phyloP scores from a whole-genome alignment of 805 yeast species.

The Brettanomyces sp. region DNA sequence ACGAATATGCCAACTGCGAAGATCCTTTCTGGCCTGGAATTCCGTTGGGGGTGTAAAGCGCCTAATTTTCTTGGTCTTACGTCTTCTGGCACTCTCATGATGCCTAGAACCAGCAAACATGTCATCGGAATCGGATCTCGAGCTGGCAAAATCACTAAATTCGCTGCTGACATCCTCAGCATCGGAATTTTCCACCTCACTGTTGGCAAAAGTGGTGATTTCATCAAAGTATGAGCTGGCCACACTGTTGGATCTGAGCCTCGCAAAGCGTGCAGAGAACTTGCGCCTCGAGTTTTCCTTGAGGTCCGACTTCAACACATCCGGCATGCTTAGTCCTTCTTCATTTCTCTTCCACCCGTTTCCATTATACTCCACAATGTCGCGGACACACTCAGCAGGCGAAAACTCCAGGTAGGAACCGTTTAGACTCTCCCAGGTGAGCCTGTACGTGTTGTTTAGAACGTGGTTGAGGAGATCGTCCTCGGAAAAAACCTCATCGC shows the following conservation, averaged over 20 bases:
- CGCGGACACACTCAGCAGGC: constrained; percentile 66
- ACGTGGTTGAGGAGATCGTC: constrained; percentile 12
- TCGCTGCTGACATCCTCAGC: not conserved
- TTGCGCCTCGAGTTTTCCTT: not conserved
- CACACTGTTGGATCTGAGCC: not conserved
- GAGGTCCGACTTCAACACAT: constrained; percentile 16
- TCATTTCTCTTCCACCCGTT: constrained; percentile 54
- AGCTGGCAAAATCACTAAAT: not conserved
- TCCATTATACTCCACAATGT: constrained; percentile 58
- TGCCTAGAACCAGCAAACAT: too few species aligned
- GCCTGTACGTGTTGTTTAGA: constrained; percentile 21
- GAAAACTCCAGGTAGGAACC: constrained; percentile 34
- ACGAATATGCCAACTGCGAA: constrained; percentile 31
- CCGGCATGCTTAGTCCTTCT: constrained; percentile 33
- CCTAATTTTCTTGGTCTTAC: not conserved
- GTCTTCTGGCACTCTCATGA: too few species aligned
- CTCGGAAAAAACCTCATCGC: not conserved
- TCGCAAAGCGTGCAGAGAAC: not conserved
- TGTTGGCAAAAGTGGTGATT: not conserved
- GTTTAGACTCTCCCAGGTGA: constrained; percentile 22
- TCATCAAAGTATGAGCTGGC: not conserved
- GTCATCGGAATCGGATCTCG: not conserved
- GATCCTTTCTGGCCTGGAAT: constrained; percentile 23
- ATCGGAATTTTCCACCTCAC: not conserved
- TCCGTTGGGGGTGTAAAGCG: constrained; percentile 22